A percentile compares a stretch with the other conserved stretches of the same genome.
Conservation (phyloP, 2,329 filamentous ascomycete species). For the Fonsecaea nubica region DNA sequence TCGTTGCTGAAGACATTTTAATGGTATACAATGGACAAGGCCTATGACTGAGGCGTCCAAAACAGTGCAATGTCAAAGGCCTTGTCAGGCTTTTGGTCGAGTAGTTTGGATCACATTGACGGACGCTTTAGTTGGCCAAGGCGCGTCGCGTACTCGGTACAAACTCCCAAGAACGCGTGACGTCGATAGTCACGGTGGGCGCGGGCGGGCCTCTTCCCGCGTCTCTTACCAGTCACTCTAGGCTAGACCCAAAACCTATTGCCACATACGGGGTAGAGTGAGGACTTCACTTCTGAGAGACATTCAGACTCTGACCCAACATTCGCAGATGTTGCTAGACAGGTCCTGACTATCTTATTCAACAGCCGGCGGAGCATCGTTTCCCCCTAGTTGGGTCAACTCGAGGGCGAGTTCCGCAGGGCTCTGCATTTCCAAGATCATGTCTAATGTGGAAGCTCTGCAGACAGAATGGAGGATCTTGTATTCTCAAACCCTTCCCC, state of each 20-base stretch:
- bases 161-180: background rate
- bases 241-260: background rate
- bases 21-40: background rate
- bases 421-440: conserved; percentile 5
- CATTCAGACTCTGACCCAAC: background rate
- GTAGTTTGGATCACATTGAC: background rate
- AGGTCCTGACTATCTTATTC: background rate
- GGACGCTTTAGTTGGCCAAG: background rate
- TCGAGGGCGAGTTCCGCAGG: background rate
- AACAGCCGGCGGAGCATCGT: background rate
- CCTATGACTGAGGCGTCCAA: background rate
- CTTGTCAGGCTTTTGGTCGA: background rate
- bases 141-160: background rate
- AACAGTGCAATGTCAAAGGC: background rate
- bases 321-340: background rate
- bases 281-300: background rate
- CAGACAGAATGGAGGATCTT: conserved; percentile 38
- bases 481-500: conserved; percentile 40
- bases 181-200: background rate
- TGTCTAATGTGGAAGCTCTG: conserved; percentile 29
- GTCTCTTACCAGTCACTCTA: no score
- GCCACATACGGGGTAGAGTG: background rate
- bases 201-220: background rate
- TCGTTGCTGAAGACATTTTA: conserved; percentile 28
- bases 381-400: background rate